phyloP scores from a whole-genome alignment of 352 stramenopile species.

The Globisporangium nunn region DNA sequence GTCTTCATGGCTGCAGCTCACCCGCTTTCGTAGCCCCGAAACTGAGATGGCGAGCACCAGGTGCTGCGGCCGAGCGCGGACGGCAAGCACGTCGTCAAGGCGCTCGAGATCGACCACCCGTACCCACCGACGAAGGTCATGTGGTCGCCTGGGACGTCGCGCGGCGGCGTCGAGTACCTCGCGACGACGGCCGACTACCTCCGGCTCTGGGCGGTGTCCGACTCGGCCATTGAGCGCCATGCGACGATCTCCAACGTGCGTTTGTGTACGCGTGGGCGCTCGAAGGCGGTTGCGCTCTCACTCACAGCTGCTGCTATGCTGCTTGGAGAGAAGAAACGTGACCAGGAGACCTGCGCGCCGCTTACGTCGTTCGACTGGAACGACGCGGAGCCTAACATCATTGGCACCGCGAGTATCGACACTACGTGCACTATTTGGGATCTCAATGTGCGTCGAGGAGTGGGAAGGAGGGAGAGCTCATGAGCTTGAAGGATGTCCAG shows the following conservation, averaged over 20 bases:
- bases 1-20: neutral
- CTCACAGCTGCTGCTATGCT: neutral
- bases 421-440: slow-evolving; percentile 99
- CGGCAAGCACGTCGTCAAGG: slow-evolving; percentile 46
- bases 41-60: slow-evolving; percentile 13
- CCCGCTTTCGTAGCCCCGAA: too few relatives aligned
- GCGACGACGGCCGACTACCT: slow-evolving; percentile 83
- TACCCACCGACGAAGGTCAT: slow-evolving; percentile 86
- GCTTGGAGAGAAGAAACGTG: slow-evolving; percentile 29
- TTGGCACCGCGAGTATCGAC: slow-evolving; percentile 96
- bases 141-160: slow-evolving; percentile 63
- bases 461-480: too few relatives aligned
- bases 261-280: neutral
- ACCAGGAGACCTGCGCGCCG: slow-evolving; percentile 92
- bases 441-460: slow-evolving; percentile 70
- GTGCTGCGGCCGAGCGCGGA: slow-evolving; percentile 54
- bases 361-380: slow-evolving; percentile 99
- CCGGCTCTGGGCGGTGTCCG: slow-evolving; percentile 67
- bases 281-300: neutral
- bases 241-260: slow-evolving; percentile 67
- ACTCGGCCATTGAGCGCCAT: slow-evolving; percentile 68
- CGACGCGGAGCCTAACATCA: slow-evolving; percentile 91
- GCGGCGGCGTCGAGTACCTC: slow-evolving; percentile 52
- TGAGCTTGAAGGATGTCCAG: neutral
- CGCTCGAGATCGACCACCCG: slow-evolving; percentile 74